These are phyloP conservation scores for Fusarium sp. DNA, from an alignment of 2,329 filamentous ascomycete genomes.

Conservation along the genomic window DNA sequence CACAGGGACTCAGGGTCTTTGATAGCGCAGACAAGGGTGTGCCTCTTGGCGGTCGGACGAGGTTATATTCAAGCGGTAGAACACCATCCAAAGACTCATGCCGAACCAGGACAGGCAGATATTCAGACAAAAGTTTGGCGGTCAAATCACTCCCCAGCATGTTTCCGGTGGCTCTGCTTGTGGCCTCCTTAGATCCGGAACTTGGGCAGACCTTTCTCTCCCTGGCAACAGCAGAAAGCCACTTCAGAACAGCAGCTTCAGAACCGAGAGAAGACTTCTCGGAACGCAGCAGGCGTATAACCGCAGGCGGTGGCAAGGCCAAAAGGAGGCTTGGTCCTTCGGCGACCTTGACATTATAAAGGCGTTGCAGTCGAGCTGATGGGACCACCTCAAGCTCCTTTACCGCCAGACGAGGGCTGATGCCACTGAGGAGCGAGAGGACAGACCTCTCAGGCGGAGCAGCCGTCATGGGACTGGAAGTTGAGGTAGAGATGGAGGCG, in stretches of 20 bases:
- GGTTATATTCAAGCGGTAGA: constrained; percentile 54
- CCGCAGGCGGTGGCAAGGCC: constrained; percentile 56
- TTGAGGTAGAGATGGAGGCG: constrained; percentile 15
- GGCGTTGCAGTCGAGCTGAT: constrained; percentile 54
- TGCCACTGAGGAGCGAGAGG: constrained; percentile 42
- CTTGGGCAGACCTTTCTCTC: constrained; percentile 22
- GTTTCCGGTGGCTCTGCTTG: constrained; percentile 3
- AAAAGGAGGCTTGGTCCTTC: constrained; percentile 56
- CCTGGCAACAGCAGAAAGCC: constrained; percentile 51
- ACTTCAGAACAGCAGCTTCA: constrained; percentile 59
- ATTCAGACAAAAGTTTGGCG: constrained; percentile 42
- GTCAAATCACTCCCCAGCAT: constrained; percentile 1
- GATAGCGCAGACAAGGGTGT: constrained; percentile 52
- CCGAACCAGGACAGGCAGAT: constrained; percentile 56
- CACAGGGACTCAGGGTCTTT: constrained; percentile 48
- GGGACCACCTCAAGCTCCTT: constrained; percentile 47
- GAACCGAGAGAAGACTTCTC: constrained; percentile 58
- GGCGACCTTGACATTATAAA: constrained; percentile 57
- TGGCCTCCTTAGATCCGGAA: constrained; percentile 9
- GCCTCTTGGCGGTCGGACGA: constrained; percentile 55
- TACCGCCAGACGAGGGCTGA: constrained; percentile 41
- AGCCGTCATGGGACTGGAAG: constrained; percentile 37
- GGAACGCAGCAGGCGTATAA: constrained; percentile 58
- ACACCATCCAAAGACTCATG: constrained; percentile 49
- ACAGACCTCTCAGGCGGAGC: constrained; percentile 40